Conservation (phyloP, 78 protist genomes). For the Dictyostelium capitatum region DNA sequence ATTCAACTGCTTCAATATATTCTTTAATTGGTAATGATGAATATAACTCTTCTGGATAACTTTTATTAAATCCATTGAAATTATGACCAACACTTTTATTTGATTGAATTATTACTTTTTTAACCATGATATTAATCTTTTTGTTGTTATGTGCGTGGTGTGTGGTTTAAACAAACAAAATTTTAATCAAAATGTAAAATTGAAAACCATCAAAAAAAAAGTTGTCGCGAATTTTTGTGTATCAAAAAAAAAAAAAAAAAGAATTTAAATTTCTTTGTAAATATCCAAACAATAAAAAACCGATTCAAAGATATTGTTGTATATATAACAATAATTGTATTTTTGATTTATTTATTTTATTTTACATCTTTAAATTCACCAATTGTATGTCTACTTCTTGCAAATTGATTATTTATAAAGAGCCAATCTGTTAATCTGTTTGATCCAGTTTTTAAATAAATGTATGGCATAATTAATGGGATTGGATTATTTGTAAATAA, state of each 20-base stretch:
- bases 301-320: too few relatives aligned
- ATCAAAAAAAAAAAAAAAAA: too few relatives aligned
- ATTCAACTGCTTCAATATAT: background rate
- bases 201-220: too few relatives aligned
- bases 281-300: too few relatives aligned
- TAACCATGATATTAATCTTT: background rate
- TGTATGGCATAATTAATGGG: slow-evolving; percentile 58
- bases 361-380: slow-evolving; percentile 30
- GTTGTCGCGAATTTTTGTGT: too few relatives aligned
- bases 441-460: slow-evolving; percentile 17
- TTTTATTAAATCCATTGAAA: background rate
- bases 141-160: too few relatives aligned
- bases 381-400: slow-evolving; percentile 36
- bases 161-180: too few relatives aligned
- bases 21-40: background rate
- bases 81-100: background rate
- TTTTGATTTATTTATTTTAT: background rate
- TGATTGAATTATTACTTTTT: background rate
- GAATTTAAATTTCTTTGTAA: too few relatives aligned
- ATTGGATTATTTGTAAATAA: slow-evolving; percentile 65
- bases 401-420: slow-evolving; percentile 41
- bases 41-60: background rate
- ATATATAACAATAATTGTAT: too few relatives aligned
- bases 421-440: slow-evolving; percentile 65
- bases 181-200: too few relatives aligned